Evolutionary conservation across 495 filamentous ascomycete genomes (phyloP).

Genomic region (Amorphotheca resinae): DNA sequence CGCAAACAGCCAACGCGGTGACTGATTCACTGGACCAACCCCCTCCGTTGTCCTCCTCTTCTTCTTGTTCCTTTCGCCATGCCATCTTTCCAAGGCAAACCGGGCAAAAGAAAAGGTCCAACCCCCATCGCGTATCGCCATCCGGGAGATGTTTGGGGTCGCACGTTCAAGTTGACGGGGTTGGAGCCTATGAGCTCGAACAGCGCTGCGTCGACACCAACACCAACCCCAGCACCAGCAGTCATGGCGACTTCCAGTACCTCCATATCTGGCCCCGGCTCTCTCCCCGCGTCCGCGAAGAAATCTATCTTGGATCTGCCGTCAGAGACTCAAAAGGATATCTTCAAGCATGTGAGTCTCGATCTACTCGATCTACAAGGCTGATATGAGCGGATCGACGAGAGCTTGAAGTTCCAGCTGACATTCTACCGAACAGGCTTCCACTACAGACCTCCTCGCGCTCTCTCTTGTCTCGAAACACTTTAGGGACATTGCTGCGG

Average conservation of each 20-base stretch:
- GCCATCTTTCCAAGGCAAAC: background rate
- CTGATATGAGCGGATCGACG: background rate
- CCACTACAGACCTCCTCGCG: conserved; percentile 34
- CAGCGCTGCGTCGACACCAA: too few species aligned
- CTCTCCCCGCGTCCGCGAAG: background rate
- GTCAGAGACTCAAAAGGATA: conserved; percentile 37
- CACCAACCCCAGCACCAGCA: background rate
- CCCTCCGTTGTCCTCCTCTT: background rate
- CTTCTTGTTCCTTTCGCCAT: background rate
- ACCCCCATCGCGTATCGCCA: background rate
- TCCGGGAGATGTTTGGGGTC: background rate
- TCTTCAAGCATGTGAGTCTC: conserved; percentile 34
- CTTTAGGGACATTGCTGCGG: conserved; percentile 42
- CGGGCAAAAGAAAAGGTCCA: background rate
- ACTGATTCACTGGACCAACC: background rate
- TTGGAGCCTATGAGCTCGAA: conserved; percentile 1
- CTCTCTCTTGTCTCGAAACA: conserved; percentile 41
- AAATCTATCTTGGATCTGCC: conserved; percentile 32
- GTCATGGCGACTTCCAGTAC: background rate
- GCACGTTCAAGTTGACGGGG: background rate
- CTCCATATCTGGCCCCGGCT: background rate
- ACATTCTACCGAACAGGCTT: conserved; percentile 20
- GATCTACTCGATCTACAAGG: too few species aligned
- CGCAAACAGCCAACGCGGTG: background rate
- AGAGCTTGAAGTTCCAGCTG: too few species aligned